Evolutionary conservation across 2,329 filamentous ascomycete genomes (phyloP).

Genomic region (Fusarium goolgardi): DNA sequence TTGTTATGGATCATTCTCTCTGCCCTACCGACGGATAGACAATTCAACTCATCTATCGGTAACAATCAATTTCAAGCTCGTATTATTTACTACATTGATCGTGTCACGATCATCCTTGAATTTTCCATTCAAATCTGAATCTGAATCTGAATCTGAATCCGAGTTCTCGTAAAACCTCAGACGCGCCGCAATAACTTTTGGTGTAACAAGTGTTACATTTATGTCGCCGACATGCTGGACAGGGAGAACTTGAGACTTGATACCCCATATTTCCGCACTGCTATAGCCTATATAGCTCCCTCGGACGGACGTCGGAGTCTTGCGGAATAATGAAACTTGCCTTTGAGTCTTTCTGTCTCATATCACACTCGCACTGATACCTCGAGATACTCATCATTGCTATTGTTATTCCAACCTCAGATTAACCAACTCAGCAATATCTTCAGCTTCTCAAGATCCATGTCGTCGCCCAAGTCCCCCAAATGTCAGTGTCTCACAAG

Average conservation of each 20-base stretch:
- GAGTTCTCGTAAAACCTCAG: slow-evolving; percentile 13
- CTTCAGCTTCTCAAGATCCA: background rate
- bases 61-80: background rate
- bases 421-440: background rate
- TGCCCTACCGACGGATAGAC: slow-evolving; percentile 14
- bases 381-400: background rate
- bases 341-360: background rate
- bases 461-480: slow-evolving; percentile 1
- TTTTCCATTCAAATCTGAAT: too few relatives aligned
- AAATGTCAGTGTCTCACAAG: slow-evolving; percentile 5
- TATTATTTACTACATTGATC: background rate
- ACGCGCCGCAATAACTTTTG: slow-evolving; percentile 23
- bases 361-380: background rate
- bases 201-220: slow-evolving; percentile 21
- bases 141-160: background rate
- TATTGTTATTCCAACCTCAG: background rate
- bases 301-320: background rate
- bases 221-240: slow-evolving; percentile 12
- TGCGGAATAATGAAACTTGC: background rate
- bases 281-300: background rate
- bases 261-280: background rate
- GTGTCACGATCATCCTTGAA: slow-evolving; percentile 12
- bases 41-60: background rate
- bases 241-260: slow-evolving; percentile 7
- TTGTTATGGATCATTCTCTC: slow-evolving; percentile 16